Base-by-base conservation (phyloP, 768 basidiomycete genomes). In the Lactarius hengduanensis region DNA sequence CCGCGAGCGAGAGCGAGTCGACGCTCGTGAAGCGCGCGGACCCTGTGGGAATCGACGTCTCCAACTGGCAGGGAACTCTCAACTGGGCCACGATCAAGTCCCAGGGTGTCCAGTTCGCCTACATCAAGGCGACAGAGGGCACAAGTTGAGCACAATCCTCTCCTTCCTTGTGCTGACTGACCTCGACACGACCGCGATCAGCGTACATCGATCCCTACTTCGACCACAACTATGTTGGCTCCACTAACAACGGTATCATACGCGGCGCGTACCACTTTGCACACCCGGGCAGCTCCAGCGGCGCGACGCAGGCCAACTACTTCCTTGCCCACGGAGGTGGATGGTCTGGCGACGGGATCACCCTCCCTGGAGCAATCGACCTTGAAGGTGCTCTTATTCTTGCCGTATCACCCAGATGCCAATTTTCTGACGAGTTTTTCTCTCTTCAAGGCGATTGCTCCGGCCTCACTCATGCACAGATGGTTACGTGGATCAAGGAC, bases 111-210 rank as follows among this genome's bases (percentile, higher is more conserved):
- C 63, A 76, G 15, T 89, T 86, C 70, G 84, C 77, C 3, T 88
- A 80, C 72, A 87, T 89, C 80, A 89, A 89, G 73, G 87, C 86
- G 10, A 89, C 87, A 2, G 86, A 89, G 72, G 83, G 83, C 10
- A 85, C 79, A 22, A 72, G 84, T 85, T 50, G 34, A 58, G 34
- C 10, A 32, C 32, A 18, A 34, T 26, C 45, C 15, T 32, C 30
- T 30, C 5, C 60, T 45, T 10, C 22, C 45, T 2, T 41, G 15
- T 7, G 9, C n/a, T 47, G 43, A 9, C 10, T 41, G 28, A 30
- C 8, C 10, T 34, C 18, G 53, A 80, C 78, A 56, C 1, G 2
- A 15, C 32, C 57, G 43, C 9, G 2, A 20, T 10, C 22, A 77
- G 74, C 74, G 1, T 86, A 80, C 70, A 75, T 22, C 3, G 78